Evolutionary conservation across 306 rosid genomes (phyloP).

Genomic region (Cucurbita pepo): DNA sequence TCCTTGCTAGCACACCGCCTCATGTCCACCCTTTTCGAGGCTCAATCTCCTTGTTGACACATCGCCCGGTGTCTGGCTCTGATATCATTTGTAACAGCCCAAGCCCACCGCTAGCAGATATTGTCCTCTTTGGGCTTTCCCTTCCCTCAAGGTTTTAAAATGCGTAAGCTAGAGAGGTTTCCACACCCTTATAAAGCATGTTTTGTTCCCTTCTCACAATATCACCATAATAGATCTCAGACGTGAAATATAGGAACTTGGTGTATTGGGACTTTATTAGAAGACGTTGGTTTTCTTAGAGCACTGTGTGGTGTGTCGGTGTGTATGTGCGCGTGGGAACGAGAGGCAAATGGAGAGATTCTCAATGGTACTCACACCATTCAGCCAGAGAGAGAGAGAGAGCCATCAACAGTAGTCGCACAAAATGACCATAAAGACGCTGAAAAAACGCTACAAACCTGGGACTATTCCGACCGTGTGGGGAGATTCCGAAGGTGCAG

Average conservation of each 20-base stretch:
- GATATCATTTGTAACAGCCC: too few species aligned
- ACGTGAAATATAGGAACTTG: neutral
- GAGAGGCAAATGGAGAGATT: neutral
- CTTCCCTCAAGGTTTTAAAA: too few species aligned
- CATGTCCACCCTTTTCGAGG: too few species aligned
- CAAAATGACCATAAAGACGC: neutral
- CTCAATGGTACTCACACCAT: constrained; percentile 1
- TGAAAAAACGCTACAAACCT: constrained; percentile 34
- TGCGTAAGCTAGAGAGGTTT: too few species aligned
- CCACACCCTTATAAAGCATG: too few species aligned
- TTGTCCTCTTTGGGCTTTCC: too few species aligned
- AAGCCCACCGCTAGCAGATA: too few species aligned
- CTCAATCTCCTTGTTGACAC: too few species aligned
- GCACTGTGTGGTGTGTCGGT: neutral
- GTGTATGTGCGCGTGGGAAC: neutral
- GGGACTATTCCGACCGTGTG: constrained; percentile 76
- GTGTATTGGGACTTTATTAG: neutral
- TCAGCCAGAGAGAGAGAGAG: neutral
- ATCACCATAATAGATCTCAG: neutral
- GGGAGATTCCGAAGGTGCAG: constrained; percentile 70
- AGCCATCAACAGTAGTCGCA: neutral
- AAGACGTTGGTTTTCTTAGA: neutral
- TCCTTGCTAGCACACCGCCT: too few species aligned
- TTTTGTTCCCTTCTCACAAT: too few species aligned
- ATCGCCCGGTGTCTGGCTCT: too few species aligned